Conservation (phyloP, 2,329 filamentous ascomycete genomes). For the Xylariales sp. region DNA sequence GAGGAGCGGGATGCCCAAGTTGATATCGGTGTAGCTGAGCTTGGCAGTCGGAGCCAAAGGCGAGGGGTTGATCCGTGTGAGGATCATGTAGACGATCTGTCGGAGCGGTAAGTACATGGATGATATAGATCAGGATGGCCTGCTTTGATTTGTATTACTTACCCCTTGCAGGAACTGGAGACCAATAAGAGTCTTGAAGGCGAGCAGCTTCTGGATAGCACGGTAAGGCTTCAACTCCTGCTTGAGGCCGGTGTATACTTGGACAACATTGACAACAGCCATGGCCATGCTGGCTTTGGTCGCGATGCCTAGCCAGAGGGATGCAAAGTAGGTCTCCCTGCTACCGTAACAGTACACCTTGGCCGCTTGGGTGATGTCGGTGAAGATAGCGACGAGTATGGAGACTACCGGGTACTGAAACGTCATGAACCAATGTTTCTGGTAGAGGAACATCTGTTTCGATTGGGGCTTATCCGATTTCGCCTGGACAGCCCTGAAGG, state of each 20-base stretch:
- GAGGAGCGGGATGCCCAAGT: conserved; percentile 16
- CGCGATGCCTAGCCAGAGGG: conserved; percentile 25
- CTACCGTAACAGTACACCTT: conserved; percentile 25
- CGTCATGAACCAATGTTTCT: conserved; percentile 27
- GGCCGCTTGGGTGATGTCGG: conserved; percentile 22
- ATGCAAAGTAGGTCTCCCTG: conserved; percentile 21
- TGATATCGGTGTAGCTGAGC: conserved; percentile 13
- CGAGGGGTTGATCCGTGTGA: conserved; percentile 9
- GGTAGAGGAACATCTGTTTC: conserved; percentile 15
- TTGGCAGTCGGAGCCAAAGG: conserved; percentile 10
- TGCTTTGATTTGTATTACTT: conserved; percentile 1
- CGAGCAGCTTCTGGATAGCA: conserved; percentile 18
- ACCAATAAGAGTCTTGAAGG: conserved; percentile 23
- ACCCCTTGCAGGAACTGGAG: conserved; percentile 14
- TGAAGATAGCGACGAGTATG: conserved; percentile 35
- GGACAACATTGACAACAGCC: conserved; percentile 19
- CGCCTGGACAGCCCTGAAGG: conserved; percentile 23
- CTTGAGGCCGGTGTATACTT: conserved; percentile 11
- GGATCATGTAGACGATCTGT: conserved; percentile 16
- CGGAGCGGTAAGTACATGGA: neutral
- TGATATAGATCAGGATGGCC: neutral
- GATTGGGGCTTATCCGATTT: conserved; percentile 14
- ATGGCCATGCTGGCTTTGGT: conserved; percentile 16
- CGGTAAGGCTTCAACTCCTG: conserved; percentile 15
- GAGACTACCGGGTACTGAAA: conserved; percentile 35